phyloP scores from a whole-genome alignment of 2,329 filamentous ascomycete species.

The Tolypocladium ophioglossoides region DNA sequence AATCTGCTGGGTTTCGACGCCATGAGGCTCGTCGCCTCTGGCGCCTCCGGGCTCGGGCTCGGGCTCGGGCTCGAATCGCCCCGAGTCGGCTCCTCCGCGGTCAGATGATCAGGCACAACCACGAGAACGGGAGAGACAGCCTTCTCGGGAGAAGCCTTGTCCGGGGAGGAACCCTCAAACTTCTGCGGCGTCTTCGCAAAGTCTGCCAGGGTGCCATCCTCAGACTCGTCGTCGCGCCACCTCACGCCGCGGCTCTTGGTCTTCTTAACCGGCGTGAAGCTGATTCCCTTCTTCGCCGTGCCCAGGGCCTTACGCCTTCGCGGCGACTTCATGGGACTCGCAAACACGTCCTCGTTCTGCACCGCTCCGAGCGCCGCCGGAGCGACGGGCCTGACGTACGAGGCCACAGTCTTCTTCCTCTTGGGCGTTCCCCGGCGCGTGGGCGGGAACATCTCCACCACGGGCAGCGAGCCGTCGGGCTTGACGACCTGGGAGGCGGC shows the following conservation, averaged over 20 bases:
- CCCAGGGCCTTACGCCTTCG: slow-evolving; percentile 60
- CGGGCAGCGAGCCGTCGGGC: slow-evolving; percentile 60
- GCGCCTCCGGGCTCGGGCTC: slow-evolving; percentile 48
- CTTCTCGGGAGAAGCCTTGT: neutral
- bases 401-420: slow-evolving; percentile 45
- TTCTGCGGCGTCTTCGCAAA: slow-evolving; percentile 85
- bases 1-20: slow-evolving; percentile 61
- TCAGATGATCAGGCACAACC: slow-evolving; percentile 9
- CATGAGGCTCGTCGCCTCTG: slow-evolving; percentile 23
- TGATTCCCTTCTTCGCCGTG: slow-evolving; percentile 55
- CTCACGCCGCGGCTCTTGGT: slow-evolving; percentile 69
- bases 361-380: slow-evolving; percentile 29
- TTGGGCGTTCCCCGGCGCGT: slow-evolving; percentile 67
- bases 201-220: slow-evolving; percentile 76
- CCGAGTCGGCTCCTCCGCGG: slow-evolving; percentile 12
- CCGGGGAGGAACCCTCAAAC: slow-evolving; percentile 22
- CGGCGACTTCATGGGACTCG: slow-evolving; percentile 62
- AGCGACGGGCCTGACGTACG: slow-evolving; percentile 32
- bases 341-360: slow-evolving; percentile 17
- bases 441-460: slow-evolving; percentile 59
- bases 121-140: neutral
- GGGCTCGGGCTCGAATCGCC: slow-evolving; percentile 48
- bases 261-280: slow-evolving; percentile 74
- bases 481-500: slow-evolving; percentile 79
- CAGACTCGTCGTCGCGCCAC: slow-evolving; percentile 83